Evolutionary conservation across 2,329 filamentous ascomycete genomes (phyloP), one percentile per base, ranked within the genome.

Genomic region (Diaporthe velutina): DNA sequence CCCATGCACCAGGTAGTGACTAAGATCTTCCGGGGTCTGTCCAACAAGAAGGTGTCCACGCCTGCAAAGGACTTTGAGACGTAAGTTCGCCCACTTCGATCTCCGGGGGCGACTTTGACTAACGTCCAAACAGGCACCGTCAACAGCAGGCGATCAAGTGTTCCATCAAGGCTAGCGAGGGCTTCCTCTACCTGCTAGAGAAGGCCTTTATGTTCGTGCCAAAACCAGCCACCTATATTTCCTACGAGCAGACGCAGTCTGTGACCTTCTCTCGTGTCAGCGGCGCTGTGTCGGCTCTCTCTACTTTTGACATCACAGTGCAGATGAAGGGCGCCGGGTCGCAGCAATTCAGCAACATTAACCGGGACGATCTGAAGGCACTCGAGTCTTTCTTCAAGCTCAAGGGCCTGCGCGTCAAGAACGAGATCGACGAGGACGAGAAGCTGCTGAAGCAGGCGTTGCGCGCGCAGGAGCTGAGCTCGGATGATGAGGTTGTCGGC

Each of bases 171-270:
- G 97, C 97, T 71, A 98, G 97, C 84, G 97, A 99, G 86, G 97
- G 97, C 76, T 96, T 98, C 82, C 88, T 99, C 68, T 99, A 98
- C 90, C 98, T 96, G 83, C 87, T 99, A 78, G 97, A 99, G 85
- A 98, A 98, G 86, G 96, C 96, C 10, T 98, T 99, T 84, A 97
- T 99, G 91, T 99, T 99, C 83, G 97, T 99, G 22, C 97, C 97
- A 42, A 99, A 99, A 86, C 97, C 97, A 1, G 96, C 97, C 22
- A 98, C 96, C 1, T 99, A 98, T 85, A 96, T 99, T 76, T 94
- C 95, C 76, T 97, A 98, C 85, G 97, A 99, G 81, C 95, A 98
- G 81, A 94, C 97, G 48, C 91, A 94, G 70, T 94, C 94, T 68
- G 93, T 99, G 77, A 98, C 95, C 48, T 98, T 99, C 88, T 98